These are phyloP conservation scores for Azolla pinnata DNA, from an alignment of 75 land plant genomes.

Conservation along the genomic window DNA sequence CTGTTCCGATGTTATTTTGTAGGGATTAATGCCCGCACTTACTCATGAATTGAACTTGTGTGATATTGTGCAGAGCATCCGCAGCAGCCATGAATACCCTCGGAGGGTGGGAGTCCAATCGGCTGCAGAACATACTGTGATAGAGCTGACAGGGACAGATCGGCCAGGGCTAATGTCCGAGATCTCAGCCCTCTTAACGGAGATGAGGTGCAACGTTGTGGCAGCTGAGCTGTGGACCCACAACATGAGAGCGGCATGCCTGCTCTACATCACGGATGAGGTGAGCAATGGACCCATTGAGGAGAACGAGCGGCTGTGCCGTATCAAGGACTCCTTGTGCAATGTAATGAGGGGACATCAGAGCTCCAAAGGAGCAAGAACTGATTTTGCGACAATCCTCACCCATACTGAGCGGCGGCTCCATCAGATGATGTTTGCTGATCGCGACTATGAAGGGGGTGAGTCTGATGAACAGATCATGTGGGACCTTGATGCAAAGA, in stretches of 20 bases:
- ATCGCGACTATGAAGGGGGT: conserved; percentile 43
- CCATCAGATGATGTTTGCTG: conserved; percentile 80
- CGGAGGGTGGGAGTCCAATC: conserved; percentile 33
- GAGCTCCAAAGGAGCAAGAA: conserved; percentile 18
- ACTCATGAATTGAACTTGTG: too few relatives aligned
- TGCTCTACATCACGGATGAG: conserved; percentile 62
- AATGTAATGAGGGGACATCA: conserved; percentile 27
- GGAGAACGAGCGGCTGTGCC: conserved; percentile 32
- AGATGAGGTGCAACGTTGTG: conserved; percentile 55
- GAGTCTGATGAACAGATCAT: conserved; percentile 10
- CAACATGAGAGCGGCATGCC: conserved; percentile 65
- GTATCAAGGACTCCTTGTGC: conserved; percentile 37
- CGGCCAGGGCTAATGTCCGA: conserved; percentile 90
- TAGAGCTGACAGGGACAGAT: conserved; percentile 71
- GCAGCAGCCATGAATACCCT: background rate
- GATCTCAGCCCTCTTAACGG: conserved; percentile 60
- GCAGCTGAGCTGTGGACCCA: conserved; percentile 94
- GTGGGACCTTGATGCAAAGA: conserved; percentile 10
- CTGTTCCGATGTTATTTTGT: background rate
- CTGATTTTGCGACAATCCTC: conserved; percentile 22
- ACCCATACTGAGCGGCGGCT: conserved; percentile 64
- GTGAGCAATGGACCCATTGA: conserved; percentile 35
- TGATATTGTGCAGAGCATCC: too few relatives aligned
- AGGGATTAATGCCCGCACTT: background rate
- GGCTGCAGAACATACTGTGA: conserved; percentile 43